A percentile compares a stretch with the other conserved stretches of the same genome.
phyloP scores from a whole-genome alignment of 257 asterid genomes.

The Plantago major region DNA sequence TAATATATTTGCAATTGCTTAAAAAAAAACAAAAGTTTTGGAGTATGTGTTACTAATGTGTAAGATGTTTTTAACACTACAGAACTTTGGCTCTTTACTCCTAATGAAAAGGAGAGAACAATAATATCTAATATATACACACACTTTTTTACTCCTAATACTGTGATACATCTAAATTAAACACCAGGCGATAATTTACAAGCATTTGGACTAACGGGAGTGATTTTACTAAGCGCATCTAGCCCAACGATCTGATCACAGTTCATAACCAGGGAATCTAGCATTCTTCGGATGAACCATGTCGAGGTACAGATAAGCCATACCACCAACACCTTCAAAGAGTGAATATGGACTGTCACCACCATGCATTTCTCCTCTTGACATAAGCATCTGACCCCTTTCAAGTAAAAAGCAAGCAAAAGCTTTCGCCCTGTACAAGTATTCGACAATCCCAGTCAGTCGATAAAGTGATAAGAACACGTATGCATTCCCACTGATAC shows the following conservation, averaged over 20 bases:
- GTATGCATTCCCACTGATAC: conserved; percentile 74
- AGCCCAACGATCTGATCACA: conserved; percentile 17
- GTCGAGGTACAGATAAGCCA: conserved; percentile 70
- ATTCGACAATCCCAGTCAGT: conserved; percentile 55
- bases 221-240: no score
- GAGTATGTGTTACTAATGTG: no score
- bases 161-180: no score
- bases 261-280: conserved; percentile 63
- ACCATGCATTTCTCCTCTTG: conserved; percentile 57
- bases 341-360: conserved; percentile 61
- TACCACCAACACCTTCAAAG: conserved; percentile 75
- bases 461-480: conserved; percentile 66
- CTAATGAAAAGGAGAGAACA: no score
- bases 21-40: no score
- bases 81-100: no score
- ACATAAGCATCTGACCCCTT: conserved; percentile 53
- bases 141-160: no score
- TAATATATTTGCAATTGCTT: no score
- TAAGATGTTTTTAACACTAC: no score
- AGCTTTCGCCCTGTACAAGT: conserved; percentile 66
- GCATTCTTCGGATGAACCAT: conserved; percentile 60
- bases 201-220: no score
- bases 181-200: no score
- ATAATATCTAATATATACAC: no score
- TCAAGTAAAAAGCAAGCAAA: conserved; percentile 72